Evolutionary conservation across 176 grass and related monocot genomes (phyloP).

Genomic region (Musa beccarii): DNA sequence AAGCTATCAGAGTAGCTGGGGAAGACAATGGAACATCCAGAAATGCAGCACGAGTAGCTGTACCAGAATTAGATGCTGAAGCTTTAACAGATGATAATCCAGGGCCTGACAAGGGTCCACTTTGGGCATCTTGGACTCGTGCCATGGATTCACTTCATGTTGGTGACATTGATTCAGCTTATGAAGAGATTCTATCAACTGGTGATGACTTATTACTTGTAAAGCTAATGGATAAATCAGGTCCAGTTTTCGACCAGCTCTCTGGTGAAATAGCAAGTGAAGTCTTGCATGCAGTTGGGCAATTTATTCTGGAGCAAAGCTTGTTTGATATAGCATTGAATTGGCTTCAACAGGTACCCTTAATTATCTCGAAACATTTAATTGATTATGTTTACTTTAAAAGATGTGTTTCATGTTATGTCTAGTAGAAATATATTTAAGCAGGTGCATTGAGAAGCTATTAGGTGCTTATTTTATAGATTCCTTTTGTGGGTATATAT

Average conservation of each 20-base stretch:
- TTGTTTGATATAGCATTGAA: conserved; percentile 80
- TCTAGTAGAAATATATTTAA: not conserved
- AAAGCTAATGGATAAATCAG: conserved; percentile 96
- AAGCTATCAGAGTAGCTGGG: conserved; percentile 90
- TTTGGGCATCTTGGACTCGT: conserved; percentile 81
- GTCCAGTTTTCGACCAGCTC: conserved; percentile 74
- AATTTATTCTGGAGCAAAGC: conserved; percentile 77
- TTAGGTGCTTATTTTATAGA: too few relatives aligned
- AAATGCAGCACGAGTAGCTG: conserved; percentile 33
- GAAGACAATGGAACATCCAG: conserved; percentile 83
- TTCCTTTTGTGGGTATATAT: too few relatives aligned
- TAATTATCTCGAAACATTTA: not conserved
- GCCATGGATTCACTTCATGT: conserved; percentile 79
- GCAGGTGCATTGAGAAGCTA: too few relatives aligned
- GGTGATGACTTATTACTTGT: conserved; percentile 75
- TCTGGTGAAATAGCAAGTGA: conserved; percentile 70
- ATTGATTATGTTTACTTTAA: not conserved
- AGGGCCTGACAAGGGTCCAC: conserved; percentile 56
- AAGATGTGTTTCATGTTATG: not conserved
- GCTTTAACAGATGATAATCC: conserved; percentile 56
- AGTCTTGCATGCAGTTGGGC: conserved; percentile 70
- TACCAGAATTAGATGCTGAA: conserved; percentile 64
- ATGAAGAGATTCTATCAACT: conserved; percentile 71
- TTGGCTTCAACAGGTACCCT: conserved; percentile 90
- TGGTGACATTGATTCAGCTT: conserved; percentile 71